Evolutionary conservation across 495 filamentous ascomycete genomes (phyloP), one percentile per base, ranked within the genome.

Genomic region (Evansstolkia leycettana): DNA sequence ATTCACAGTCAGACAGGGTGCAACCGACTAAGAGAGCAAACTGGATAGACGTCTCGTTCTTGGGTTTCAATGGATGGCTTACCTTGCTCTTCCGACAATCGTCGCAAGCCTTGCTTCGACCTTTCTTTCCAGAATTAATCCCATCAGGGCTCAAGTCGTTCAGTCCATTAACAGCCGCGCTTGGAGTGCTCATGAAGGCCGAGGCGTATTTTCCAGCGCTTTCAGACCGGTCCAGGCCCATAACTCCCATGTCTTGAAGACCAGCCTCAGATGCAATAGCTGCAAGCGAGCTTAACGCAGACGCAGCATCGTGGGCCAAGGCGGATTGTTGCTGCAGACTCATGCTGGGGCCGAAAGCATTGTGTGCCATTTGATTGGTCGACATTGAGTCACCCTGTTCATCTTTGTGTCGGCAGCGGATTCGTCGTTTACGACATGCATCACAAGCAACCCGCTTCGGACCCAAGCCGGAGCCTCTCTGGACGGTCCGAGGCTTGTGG

Each of bases 61-160:
- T 23, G 20, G 9, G 20, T 5, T n/a, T 24, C n/a, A 26, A 7
- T 10, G 10, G 16, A 30, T 17, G 10, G 46, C 52, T 45, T 41
- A 78, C 76, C 70, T 80, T 80, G 63, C 73, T 77, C 50, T 73
- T 79, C 13, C 76, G 71, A 46, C 76, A 80, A 39, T 78, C 73
- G 39, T 72, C 67, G 42, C 76, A 80, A 8, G 76, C 76, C 46
- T 76, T 78, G 41, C 62, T 74, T 44, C 65, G 71, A 51, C 69
- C 65, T 38, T 69, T 70, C 52, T 76, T 71, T 35, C 55, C 52
- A 33, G 54, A 40, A 33, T 46, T 51, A 7, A 34, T 17, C 24
- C 51, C 56, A 27, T 65, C 58, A 11, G 58, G 61, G 18, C 56
- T 63, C 14, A 45, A 12, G 29, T 64, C 59, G 24, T 48, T 45